Conservation (phyloP, 257 asterid genomes). For the Rehmannia glutinosa region DNA sequence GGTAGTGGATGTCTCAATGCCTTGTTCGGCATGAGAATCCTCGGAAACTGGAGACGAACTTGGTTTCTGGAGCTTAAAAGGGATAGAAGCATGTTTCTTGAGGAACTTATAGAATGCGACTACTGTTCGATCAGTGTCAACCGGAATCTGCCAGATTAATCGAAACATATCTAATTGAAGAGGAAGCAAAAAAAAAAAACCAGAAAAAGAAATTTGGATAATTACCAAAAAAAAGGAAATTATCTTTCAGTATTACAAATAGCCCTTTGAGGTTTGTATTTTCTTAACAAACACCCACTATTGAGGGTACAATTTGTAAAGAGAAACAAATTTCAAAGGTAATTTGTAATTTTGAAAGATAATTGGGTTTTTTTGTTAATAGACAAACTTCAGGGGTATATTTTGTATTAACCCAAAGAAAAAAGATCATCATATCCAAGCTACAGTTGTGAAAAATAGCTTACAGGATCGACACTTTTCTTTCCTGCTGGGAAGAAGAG, state of each 20-base stretch:
- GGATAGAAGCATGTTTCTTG: conserved; percentile 77
- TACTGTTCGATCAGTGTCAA: conserved; percentile 77
- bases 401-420: too few species aligned
- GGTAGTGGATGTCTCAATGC: conserved; percentile 16
- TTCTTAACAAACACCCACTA: too few species aligned
- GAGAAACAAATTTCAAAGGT: too few species aligned
- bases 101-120: conserved; percentile 81
- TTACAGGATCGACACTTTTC: conserved; percentile 76
- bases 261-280: too few species aligned
- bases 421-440: background rate
- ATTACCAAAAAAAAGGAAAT: too few species aligned
- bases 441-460: conserved; percentile 16
- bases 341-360: too few species aligned
- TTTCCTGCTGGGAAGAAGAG: conserved; percentile 95
- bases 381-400: too few species aligned
- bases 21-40: conserved; percentile 33
- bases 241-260: too few species aligned
- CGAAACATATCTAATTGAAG: background rate
- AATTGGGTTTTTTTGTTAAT: too few species aligned
- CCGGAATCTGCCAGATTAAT: conserved; percentile 52
- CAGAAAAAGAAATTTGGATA: too few species aligned
- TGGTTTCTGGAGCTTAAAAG: conserved; percentile 79
- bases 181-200: background rate
- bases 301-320: too few species aligned
- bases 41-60: conserved; percentile 29